Evolutionary conservation across 2,329 filamentous ascomycete genomes (phyloP).

Genomic region (Cladosporium sp.): DNA sequence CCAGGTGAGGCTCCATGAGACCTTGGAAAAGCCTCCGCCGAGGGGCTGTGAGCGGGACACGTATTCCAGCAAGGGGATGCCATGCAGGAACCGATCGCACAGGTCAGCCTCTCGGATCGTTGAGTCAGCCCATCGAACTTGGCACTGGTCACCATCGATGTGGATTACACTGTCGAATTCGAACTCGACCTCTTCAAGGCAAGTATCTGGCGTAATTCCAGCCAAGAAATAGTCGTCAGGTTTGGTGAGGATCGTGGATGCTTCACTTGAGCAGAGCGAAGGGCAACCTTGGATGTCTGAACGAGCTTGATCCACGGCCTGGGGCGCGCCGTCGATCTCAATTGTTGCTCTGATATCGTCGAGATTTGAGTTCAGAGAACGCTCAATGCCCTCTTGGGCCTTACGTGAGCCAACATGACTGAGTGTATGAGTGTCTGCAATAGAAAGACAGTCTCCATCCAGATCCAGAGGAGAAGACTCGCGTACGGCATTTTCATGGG

Average conservation of each 20-base stretch:
- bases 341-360: neutral
- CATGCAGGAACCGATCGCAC: neutral
- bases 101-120: neutral
- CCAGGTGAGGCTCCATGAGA: neutral
- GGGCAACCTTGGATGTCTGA: neutral
- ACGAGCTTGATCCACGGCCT: neutral
- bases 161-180: neutral
- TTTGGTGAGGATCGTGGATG: neutral
- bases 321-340: neutral
- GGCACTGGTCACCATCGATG: slow-evolving; percentile 4
- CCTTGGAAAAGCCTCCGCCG: neutral
- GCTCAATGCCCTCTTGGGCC: neutral
- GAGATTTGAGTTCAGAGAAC: neutral
- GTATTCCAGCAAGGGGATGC: neutral
- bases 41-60: neutral
- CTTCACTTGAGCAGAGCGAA: neutral
- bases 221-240: neutral
- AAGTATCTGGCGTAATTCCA: neutral
- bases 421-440: neutral
- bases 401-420: neutral
- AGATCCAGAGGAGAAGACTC: neutral
- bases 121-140: neutral
- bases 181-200: neutral
- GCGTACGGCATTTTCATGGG: neutral
- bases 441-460: neutral